Conservation (phyloP, 371 early-diverging fungal species). For the Blastocladiella emersonii region DNA sequence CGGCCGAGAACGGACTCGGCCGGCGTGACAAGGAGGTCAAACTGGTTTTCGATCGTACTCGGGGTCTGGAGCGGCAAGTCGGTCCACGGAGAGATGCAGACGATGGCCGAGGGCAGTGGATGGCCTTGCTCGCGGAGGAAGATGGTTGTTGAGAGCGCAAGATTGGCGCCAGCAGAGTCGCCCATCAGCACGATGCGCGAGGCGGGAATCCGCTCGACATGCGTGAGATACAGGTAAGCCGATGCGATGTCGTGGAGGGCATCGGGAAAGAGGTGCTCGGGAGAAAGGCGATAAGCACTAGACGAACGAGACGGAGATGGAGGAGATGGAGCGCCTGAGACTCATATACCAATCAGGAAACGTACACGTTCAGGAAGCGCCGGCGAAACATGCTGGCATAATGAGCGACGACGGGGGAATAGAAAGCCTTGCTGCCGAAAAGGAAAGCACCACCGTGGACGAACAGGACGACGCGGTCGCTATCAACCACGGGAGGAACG, state of each 20-base stretch:
- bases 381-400: slow-evolving; percentile 12
- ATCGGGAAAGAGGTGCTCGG: slow-evolving; percentile 67
- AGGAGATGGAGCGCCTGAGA: no score
- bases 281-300: slow-evolving; percentile 65
- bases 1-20: no score
- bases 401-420: slow-evolving; percentile 25
- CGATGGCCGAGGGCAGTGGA: slow-evolving; percentile 27
- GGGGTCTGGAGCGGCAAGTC: no score
- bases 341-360: no score
- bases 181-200: slow-evolving; percentile 32
- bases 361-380: neutral
- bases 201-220: slow-evolving; percentile 15
- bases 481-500: neutral
- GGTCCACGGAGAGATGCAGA: slow-evolving; percentile 41
- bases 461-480: slow-evolving; percentile 33
- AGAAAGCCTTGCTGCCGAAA: slow-evolving; percentile 29
- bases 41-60: no score
- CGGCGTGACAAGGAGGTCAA: no score
- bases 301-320: no score
- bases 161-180: slow-evolving; percentile 49
- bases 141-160: slow-evolving; percentile 15
- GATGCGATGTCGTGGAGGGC: slow-evolving; percentile 64
- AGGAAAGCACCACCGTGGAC: slow-evolving; percentile 63
- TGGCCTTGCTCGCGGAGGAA: slow-evolving; percentile 15
- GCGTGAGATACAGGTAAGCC: slow-evolving; percentile 45